Conservation (phyloP, 768 basidiomycete genomes). For the Rubroboletus pulcherrimus region DNA sequence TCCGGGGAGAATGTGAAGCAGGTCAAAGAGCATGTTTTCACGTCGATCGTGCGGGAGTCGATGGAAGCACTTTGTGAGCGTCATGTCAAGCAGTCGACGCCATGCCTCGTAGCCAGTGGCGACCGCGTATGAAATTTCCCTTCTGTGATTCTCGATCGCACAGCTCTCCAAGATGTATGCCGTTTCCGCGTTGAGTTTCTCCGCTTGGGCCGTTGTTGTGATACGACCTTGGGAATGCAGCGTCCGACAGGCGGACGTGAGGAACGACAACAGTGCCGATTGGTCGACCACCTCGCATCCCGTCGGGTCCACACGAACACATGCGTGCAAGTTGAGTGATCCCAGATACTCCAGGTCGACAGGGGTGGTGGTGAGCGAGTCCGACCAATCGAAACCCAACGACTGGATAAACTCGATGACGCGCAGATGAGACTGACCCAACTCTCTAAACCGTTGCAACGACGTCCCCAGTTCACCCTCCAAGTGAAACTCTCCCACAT, state of each 20-base stretch:
- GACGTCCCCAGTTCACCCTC: slow-evolving; percentile 36
- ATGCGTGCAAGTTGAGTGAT: slow-evolving; percentile 65
- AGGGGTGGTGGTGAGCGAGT: slow-evolving; percentile 58
- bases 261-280: slow-evolving; percentile 62
- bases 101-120: slow-evolving; percentile 76
- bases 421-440: slow-evolving; percentile 78
- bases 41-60: slow-evolving; percentile 77
- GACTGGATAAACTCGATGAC: slow-evolving; percentile 89
- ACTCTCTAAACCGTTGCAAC: slow-evolving; percentile 59
- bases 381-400: slow-evolving; percentile 85
- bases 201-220: slow-evolving; percentile 56
- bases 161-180: slow-evolving; percentile 79
- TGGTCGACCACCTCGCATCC: slow-evolving; percentile 86
- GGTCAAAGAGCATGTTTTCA: slow-evolving; percentile 87
- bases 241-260: slow-evolving; percentile 54
- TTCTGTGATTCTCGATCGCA: slow-evolving; percentile 82
- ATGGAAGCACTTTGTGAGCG: slow-evolving; percentile 81
- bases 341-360: slow-evolving; percentile 61
- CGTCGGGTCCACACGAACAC: slow-evolving; percentile 59
- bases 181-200: slow-evolving; percentile 66
- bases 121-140: slow-evolving; percentile 71
- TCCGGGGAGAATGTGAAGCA: slow-evolving; percentile 79
- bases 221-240: slow-evolving; percentile 68
- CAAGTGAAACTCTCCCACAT: slow-evolving; percentile 34
- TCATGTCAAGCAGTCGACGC: slow-evolving; percentile 80